A percentile compares a stretch with the other conserved stretches of the same genome.
Conservation (phyloP, 257 asterid species). For the Solanum habrochaites region DNA sequence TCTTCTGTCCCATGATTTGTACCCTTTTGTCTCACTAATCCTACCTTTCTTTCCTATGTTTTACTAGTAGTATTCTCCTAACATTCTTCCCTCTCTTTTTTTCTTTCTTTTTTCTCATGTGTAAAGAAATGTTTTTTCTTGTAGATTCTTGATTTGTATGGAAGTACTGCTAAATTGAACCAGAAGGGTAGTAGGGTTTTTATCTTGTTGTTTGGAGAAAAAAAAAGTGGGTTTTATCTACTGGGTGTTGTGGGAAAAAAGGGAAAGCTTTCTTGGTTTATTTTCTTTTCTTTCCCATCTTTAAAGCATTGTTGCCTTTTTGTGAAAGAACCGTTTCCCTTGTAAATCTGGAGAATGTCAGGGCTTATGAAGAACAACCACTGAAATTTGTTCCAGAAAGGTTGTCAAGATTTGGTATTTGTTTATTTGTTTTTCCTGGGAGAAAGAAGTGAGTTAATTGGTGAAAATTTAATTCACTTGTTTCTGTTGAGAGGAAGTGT, state of each 20-base stretch:
- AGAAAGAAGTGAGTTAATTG: neutral
- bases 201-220: neutral
- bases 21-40: neutral
- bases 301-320: neutral
- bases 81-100: neutral
- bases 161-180: neutral
- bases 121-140: neutral
- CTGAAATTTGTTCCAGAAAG: neutral
- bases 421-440: neutral
- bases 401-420: neutral
- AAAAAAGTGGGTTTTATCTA: neutral
- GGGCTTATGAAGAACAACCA: neutral
- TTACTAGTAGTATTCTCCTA: neutral
- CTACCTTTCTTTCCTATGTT: neutral
- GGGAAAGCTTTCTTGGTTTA: neutral
- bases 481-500: conserved; percentile 7
- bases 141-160: neutral
- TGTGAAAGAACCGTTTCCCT: neutral
- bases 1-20: neutral
- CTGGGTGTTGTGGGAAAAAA: neutral
- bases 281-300: neutral
- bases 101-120: neutral
- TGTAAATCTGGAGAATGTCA: neutral
- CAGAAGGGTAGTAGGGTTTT: neutral
- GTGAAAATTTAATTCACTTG: neutral